Conservation (phyloP, 805 yeast species). For the Ogataea henricii region DNA sequence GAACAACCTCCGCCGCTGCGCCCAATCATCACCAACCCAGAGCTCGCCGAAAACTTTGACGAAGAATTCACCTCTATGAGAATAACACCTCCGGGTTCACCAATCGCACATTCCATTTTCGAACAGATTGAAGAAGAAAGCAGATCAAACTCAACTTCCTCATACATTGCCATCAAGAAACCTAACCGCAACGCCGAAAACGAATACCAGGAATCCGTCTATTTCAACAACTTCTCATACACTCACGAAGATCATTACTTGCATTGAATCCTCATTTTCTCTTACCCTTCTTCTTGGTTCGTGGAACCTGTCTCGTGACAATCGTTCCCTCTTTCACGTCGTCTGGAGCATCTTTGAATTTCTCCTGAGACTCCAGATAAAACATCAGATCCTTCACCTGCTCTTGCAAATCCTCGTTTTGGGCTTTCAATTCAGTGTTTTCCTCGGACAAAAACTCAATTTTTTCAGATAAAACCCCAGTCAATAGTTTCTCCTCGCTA, state of each 20-base stretch:
- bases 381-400: conserved; percentile 81
- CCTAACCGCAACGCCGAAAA: conserved; percentile 27
- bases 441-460: conserved; percentile 38
- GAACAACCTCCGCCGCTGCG: conserved; percentile 78
- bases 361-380: conserved; percentile 69
- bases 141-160: conserved; percentile 35
- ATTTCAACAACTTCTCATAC: conserved; percentile 36
- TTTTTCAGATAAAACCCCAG: conserved; percentile 43
- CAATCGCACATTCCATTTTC: conserved; percentile 30
- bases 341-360: conserved; percentile 68
- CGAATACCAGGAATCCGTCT: conserved; percentile 33
- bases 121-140: conserved; percentile 31
- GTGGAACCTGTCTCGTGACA: conserved; percentile 38
- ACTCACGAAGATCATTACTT: conserved; percentile 27
- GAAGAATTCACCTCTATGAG: conserved; percentile 74
- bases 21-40: conserved; percentile 83
- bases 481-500: conserved; percentile 49
- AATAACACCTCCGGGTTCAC: conserved; percentile 43
- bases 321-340: conserved; percentile 74
- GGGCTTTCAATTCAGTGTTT: conserved; percentile 37
- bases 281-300: conserved; percentile 8
- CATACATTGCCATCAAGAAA: conserved; percentile 35
- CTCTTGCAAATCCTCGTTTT: conserved; percentile 55
- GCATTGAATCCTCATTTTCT: conserved; percentile 1
- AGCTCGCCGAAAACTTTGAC: conserved; percentile 82